phyloP scores from a whole-genome alignment of 2,329 filamentous ascomycete species.

The Paraconiothyrium brasiliense region DNA sequence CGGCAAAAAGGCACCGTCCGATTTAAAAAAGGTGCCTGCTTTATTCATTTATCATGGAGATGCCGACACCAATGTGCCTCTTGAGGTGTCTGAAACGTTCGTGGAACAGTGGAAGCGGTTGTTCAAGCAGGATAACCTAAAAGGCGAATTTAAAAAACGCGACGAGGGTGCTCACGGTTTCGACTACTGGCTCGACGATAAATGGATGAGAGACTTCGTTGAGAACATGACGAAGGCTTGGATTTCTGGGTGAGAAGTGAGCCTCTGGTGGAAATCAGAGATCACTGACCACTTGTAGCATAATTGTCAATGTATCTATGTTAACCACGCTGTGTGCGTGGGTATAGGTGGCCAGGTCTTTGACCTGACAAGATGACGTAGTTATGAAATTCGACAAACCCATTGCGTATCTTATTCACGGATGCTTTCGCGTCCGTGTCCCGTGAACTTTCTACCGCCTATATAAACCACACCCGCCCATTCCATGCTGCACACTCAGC shows the following conservation, averaged over 20 bases:
- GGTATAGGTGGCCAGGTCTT: too few species aligned
- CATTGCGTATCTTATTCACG: too few species aligned
- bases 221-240: neutral
- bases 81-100: neutral
- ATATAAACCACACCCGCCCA: neutral
- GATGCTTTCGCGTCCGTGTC: neutral
- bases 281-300: too few species aligned
- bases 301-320: too few species aligned
- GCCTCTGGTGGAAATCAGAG: neutral
- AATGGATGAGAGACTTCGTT: neutral
- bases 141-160: neutral
- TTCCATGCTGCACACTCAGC: neutral
- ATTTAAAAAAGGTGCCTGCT: too few species aligned
- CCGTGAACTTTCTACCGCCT: neutral
- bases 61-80: neutral
- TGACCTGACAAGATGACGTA: too few species aligned
- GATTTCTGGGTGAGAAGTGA: neutral
- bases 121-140: neutral
- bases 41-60: neutral
- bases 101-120: neutral
- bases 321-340: too few species aligned
- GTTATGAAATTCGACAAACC: too few species aligned
- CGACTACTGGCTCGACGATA: neutral
- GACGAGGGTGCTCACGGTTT: neutral
- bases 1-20: neutral